Evolutionary conservation across 148 eudicot species (phyloP).

Genomic region (Oxyria digyna): DNA sequence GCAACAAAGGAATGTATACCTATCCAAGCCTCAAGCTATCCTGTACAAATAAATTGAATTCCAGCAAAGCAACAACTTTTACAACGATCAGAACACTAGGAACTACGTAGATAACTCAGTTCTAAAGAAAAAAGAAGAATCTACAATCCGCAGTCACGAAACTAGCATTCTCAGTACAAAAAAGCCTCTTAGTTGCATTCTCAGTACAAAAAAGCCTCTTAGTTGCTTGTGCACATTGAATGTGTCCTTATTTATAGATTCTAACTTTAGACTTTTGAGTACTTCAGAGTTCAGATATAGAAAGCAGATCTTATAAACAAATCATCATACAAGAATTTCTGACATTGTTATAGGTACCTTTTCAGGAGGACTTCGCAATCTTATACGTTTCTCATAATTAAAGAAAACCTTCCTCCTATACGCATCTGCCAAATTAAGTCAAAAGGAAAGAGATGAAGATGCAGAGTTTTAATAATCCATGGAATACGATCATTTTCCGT

Average conservation of each 20-base stretch:
- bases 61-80: not conserved
- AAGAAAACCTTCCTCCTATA: conserved; percentile 79
- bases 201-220: too few relatives aligned
- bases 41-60: not conserved
- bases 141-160: not conserved
- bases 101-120: not conserved
- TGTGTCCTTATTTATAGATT: not conserved
- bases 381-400: conserved; percentile 80
- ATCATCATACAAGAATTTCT: not conserved
- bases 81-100: not conserved
- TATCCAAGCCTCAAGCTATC: conserved; percentile 5
- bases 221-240: not conserved
- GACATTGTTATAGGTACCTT: conserved; percentile 36
- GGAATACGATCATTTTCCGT: not conserved
- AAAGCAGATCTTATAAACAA: not conserved
- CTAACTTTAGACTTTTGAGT: not conserved
- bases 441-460: not conserved
- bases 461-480: not conserved
- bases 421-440: conserved; percentile 50
- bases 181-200: not conserved
- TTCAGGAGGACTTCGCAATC: conserved; percentile 84
- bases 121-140: not conserved
- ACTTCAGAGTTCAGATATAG: not conserved
- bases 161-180: not conserved
- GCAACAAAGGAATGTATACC: not conserved